These are phyloP conservation scores for Acanthamoeba lugdunensis DNA, from an alignment of 208 protist species.

Conservation along the genomic window DNA sequence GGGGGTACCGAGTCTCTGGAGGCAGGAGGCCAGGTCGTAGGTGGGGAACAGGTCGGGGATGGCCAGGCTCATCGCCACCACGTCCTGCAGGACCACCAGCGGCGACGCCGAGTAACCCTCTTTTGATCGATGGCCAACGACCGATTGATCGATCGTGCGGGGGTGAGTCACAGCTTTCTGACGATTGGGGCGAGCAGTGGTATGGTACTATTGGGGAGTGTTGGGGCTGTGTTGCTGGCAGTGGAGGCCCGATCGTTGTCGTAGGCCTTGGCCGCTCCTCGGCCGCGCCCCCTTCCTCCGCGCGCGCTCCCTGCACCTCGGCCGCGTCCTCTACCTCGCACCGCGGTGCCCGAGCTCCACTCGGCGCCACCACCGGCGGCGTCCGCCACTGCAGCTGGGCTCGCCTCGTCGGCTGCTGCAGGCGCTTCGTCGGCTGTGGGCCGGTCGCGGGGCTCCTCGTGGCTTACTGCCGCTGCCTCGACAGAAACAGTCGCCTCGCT, in stretches of 20 bases:
- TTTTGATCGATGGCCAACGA: background rate
- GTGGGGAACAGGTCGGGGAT: slow-evolving; percentile 13
- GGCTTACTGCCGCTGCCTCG: background rate
- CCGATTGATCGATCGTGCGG: no score
- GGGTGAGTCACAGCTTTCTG: no score
- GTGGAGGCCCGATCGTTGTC: background rate
- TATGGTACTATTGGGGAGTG: background rate
- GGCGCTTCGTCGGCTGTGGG: background rate
- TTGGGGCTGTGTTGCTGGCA: background rate
- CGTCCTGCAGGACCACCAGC: slow-evolving; percentile 19
- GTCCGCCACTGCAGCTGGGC: background rate
- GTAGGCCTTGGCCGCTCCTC: background rate
- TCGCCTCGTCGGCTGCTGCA: background rate
- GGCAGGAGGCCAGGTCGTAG: background rate
- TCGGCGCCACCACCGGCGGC: background rate
- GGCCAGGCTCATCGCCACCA: background rate
- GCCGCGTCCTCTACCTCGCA: background rate
- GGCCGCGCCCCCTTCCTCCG: background rate
- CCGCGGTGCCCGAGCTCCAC: no score
- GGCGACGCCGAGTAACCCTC: slow-evolving; percentile 14
- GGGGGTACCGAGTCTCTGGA: background rate
- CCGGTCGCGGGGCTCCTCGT: background rate
- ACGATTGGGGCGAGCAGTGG: no score
- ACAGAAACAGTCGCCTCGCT: background rate
- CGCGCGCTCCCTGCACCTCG: background rate